Evolutionary conservation across 257 asterid species (phyloP), one percentile per base, ranked within the genome.

Genomic region (Solanum chilense): DNA sequence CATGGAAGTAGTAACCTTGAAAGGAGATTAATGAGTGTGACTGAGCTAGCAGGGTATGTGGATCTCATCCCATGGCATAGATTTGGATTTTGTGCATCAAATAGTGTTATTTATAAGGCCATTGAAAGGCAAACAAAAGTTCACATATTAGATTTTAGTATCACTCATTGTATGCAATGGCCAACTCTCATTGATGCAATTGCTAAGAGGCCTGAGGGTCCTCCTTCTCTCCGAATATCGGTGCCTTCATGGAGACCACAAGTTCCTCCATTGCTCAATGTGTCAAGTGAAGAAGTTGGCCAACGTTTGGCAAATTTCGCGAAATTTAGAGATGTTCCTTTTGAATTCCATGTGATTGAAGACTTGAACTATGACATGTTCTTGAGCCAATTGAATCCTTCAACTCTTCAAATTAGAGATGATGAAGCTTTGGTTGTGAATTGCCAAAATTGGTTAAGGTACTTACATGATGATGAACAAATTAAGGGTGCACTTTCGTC

Each of bases 121-220:
- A 74, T 91, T 60, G 90, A 85, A 86, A 94, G 94, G 68, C 68
- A 71, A 37, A 52, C 86, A 12, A 90, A 83, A 29, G 90, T 95
- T 70, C 98, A 95, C 66, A 90, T 95, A 12, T 80, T 95, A 89
- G 98, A 95, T 87, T 91, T 95, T 18, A 93, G 97, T 89, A 90
- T 92, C 83, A 95, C 98, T 25, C 91, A 94, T 76, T 94, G 98
- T 90, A 94, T 95, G 98, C 98, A 95, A 68, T 94, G 96, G 97
- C 98, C 98, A 3, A 94, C 98, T 29, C 91, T 95, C 4, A 94
- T 95, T 3, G 96, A 95, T 27, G 92, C 92, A 5, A 56, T 94
- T 44, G 93, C 94, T 20, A 93, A 93, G 75, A 86, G 89, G 42
- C 83, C 90, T 7, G 89, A 87, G 42, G 92, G 90, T 52, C 92